phyloP scores from a whole-genome alignment of 1,284 basidiomycete species.

The Rugosomyces carneus region DNA sequence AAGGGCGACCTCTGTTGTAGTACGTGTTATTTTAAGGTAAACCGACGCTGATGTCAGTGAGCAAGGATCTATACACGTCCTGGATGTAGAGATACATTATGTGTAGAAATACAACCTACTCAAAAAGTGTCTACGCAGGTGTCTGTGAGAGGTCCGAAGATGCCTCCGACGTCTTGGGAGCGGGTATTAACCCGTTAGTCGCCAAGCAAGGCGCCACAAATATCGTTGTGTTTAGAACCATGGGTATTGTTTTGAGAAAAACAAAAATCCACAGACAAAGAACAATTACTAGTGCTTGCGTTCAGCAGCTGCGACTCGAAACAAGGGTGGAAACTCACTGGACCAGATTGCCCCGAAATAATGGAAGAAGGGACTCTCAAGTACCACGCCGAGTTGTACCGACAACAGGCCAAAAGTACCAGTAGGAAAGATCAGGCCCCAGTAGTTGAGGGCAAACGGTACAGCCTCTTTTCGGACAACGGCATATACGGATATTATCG shows the following conservation, averaged over 20 bases:
- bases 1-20: neutral
- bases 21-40: neutral
- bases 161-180: slow-evolving; percentile 1
- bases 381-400: slow-evolving; percentile 19
- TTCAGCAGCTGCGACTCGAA: neutral
- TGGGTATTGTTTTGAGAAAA: slow-evolving; percentile 18
- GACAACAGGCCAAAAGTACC: slow-evolving; percentile 21
- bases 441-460: slow-evolving; percentile 23
- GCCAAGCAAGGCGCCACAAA: slow-evolving; percentile 20
- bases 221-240: slow-evolving; percentile 21
- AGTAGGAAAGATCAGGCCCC: slow-evolving; percentile 27
- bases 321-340: slow-evolving; percentile 12
- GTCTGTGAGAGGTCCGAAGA: neutral
- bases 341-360: slow-evolving; percentile 26
- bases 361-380: slow-evolving; percentile 23
- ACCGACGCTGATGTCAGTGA: no score
- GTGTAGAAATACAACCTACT: neutral
- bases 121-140: slow-evolving; percentile 2
- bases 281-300: slow-evolving; percentile 14
- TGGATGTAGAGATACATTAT: neutral
- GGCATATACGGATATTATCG: slow-evolving; percentile 16
- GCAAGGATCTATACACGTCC: neutral
- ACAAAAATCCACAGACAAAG: slow-evolving; percentile 20
- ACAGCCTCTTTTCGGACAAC: slow-evolving; percentile 14
- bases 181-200: neutral